Conservation (phyloP, 495 filamentous ascomycete genomes). For the Hypomontagnella submonticulosa region DNA sequence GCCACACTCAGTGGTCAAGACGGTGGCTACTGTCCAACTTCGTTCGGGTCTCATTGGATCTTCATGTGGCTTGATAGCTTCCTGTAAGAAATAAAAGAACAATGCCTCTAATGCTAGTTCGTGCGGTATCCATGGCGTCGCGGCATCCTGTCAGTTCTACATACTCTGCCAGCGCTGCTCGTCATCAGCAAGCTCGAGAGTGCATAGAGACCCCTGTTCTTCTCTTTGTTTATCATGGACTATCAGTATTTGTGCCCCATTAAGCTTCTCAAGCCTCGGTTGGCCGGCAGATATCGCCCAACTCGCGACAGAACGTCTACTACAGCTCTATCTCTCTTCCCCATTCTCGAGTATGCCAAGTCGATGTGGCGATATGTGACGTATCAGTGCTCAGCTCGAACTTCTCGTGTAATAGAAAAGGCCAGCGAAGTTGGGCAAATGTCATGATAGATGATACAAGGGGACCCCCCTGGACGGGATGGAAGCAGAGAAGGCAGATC, state of each 20-base stretch:
- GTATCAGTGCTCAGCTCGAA: slow-evolving; percentile 2
- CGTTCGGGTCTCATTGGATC: background rate
- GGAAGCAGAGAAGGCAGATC: slow-evolving; percentile 13
- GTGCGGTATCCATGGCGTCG: background rate
- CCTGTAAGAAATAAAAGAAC: no score
- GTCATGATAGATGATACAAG: background rate
- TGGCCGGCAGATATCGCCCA: slow-evolving; percentile 1
- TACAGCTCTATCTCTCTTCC: background rate
- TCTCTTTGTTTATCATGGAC: no score
- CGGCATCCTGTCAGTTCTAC: no score
- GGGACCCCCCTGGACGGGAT: background rate
- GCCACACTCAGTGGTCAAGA: background rate
- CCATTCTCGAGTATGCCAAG: background rate
- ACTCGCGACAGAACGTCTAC: background rate
- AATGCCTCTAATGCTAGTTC: no score
- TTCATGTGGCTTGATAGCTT: background rate
- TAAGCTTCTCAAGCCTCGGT: background rate
- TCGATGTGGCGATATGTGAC: slow-evolving; percentile 5
- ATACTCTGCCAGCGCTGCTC: background rate
- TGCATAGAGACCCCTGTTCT: no score
- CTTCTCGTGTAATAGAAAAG: background rate
- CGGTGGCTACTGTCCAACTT: background rate
- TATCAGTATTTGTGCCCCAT: no score
- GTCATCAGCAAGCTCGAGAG: background rate
- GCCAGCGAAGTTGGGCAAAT: background rate